phyloP scores from a whole-genome alignment of 2,329 filamentous ascomycete genomes.

The Aspergillus felis region DNA sequence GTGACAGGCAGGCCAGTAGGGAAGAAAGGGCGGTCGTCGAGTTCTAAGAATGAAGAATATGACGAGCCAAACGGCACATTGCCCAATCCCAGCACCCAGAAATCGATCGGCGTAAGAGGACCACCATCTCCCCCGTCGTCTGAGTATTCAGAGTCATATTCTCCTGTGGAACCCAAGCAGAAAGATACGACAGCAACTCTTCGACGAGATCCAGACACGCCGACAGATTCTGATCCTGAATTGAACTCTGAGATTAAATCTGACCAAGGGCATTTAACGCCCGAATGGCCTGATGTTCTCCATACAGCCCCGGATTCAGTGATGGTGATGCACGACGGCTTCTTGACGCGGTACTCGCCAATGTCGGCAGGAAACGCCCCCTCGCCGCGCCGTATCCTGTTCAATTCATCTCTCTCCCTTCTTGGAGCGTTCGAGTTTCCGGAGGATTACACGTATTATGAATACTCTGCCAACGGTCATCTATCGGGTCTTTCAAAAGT shows the following conservation, averaged over 20 bases:
- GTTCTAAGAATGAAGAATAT: neutral
- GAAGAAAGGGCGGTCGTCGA: conserved; percentile 1
- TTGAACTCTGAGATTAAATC: neutral
- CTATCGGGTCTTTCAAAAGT: conserved; percentile 6
- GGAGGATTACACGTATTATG: conserved; percentile 9
- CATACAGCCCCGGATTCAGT: neutral
- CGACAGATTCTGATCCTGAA: neutral
- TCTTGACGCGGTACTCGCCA: conserved; percentile 2
- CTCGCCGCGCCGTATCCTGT: conserved; percentile 2
- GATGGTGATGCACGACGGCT: neutral
- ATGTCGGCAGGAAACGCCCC: neutral
- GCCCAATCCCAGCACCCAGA: neutral
- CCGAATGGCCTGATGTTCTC: neutral
- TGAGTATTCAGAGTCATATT: neutral
- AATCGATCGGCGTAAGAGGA: neutral
- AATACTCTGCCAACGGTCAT: conserved; percentile 6
- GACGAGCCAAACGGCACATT: neutral
- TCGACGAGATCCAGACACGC: neutral
- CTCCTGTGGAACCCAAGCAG: neutral
- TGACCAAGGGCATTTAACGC: neutral
- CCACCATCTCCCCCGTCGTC: neutral
- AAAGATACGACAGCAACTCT: neutral
- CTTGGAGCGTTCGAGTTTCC: conserved; percentile 10
- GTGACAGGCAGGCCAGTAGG: conserved; percentile 1
- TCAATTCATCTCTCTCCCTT: conserved; percentile 4